Conservation (phyloP, 257 asterid genomes). For the Przewalskia tangutica region DNA sequence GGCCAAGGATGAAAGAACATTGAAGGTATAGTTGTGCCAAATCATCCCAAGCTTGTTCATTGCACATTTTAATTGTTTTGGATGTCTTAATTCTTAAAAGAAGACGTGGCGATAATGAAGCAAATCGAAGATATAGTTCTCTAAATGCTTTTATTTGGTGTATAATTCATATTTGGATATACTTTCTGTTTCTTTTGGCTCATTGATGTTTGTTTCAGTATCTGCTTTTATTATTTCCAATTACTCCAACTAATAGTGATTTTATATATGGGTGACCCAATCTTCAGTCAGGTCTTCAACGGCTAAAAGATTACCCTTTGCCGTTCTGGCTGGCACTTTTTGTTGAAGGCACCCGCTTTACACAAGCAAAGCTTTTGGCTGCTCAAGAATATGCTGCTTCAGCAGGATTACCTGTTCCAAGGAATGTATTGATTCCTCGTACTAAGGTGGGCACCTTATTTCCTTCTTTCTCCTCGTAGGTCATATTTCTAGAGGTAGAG, state of each 20-base stretch:
- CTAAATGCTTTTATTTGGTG: background rate
- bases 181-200: conserved; percentile 4
- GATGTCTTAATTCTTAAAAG: background rate
- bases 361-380: conserved; percentile 86
- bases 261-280: conserved; percentile 5
- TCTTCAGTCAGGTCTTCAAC: conserved; percentile 65
- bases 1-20: conserved; percentile 82
- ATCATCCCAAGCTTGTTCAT: background rate
- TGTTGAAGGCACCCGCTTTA: conserved; percentile 95
- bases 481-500: background rate
- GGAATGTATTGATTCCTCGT: conserved; percentile 89
- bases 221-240: background rate
- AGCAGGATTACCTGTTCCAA: conserved; percentile 70
- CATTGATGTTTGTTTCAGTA: background rate
- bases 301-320: conserved; percentile 66
- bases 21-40: conserved; percentile 44
- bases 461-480: background rate
- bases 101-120: background rate
- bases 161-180: background rate
- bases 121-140: background rate
- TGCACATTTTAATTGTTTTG: background rate
- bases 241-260: background rate
- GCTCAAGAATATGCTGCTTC: conserved; percentile 94
- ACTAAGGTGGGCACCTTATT: conserved; percentile 52
- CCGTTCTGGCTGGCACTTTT: conserved; percentile 96